Evolutionary conservation across 2,329 filamentous ascomycete genomes (phyloP).

Genomic region (Sporothrix brasiliensis): DNA sequence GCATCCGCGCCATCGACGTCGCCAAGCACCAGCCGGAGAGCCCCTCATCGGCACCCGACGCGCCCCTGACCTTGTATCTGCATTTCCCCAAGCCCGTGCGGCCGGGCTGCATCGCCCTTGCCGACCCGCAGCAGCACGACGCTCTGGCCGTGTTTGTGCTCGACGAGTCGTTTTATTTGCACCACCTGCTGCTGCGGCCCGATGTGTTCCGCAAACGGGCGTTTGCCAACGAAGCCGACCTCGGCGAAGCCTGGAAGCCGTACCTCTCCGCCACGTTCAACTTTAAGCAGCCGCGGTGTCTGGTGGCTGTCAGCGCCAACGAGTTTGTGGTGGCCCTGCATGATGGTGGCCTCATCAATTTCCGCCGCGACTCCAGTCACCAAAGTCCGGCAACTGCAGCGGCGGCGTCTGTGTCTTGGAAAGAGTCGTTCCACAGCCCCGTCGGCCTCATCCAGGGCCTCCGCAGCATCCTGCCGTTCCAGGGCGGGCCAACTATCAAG

Average conservation of each 20-base stretch:
- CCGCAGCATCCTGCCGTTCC: conserved; percentile 67
- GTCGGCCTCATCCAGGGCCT: conserved; percentile 71
- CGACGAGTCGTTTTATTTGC: conserved; percentile 76
- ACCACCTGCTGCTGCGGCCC: conserved; percentile 79
- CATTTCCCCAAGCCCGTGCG: conserved; percentile 74
- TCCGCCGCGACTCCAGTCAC: conserved; percentile 64
- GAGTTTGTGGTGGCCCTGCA: conserved; percentile 80
- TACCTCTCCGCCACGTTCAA: conserved; percentile 72
- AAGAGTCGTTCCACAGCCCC: conserved; percentile 72
- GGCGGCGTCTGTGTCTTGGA: conserved; percentile 54
- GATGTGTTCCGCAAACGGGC: conserved; percentile 76
- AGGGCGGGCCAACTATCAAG: conserved; percentile 64
- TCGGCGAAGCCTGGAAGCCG: conserved; percentile 76
- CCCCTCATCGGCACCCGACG: conserved; percentile 55
- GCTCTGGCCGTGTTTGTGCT: conserved; percentile 77
- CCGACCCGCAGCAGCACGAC: conserved; percentile 78
- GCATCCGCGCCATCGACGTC: conserved; percentile 81
- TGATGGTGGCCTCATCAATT: conserved; percentile 72
- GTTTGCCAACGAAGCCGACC: conserved; percentile 67
- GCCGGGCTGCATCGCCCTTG: conserved; percentile 76
- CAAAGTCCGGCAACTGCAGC: conserved; percentile 24
- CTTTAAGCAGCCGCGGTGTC: conserved; percentile 77
- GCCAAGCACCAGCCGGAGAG: conserved; percentile 64
- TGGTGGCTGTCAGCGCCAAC: conserved; percentile 72
- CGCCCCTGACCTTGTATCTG: conserved; percentile 75